phyloP scores from a whole-genome alignment of 2,329 filamentous ascomycete genomes.

The Exophiala aquamarina region DNA sequence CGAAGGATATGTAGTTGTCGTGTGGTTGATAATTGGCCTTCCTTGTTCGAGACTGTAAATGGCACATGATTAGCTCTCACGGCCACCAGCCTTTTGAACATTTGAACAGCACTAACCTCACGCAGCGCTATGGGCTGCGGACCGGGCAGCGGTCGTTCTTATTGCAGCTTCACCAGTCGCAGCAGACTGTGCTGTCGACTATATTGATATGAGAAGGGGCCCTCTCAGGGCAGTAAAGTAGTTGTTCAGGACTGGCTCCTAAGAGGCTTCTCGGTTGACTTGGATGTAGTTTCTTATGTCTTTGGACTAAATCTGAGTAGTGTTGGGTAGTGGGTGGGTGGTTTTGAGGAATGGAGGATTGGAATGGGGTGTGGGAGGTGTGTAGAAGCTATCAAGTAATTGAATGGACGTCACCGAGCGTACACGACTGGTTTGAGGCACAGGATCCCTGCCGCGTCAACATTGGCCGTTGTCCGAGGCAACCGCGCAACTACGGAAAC shows the following conservation, averaged over 20 bases:
- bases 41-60: slow-evolving; percentile 32
- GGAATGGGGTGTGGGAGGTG: no score
- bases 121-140: slow-evolving; percentile 77
- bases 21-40: slow-evolving; percentile 49
- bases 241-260: slow-evolving; percentile 19
- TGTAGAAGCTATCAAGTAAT: no score
- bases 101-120: slow-evolving; percentile 59
- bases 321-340: no score
- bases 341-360: no score
- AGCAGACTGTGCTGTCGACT: slow-evolving; percentile 19
- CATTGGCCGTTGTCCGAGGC: no score
- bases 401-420: no score
- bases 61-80: slow-evolving; percentile 4
- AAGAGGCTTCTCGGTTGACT: slow-evolving; percentile 26
- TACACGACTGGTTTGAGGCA: no score
- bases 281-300: background rate
- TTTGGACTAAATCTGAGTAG: no score
- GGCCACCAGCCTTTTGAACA: background rate
- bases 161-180: slow-evolving; percentile 26
- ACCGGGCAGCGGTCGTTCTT: slow-evolving; percentile 63
- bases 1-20: slow-evolving; percentile 48
- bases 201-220: slow-evolving; percentile 20
- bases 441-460: no score
- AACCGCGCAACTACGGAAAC: no score
- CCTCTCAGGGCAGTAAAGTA: slow-evolving; percentile 26